Evolutionary conservation across 1,284 basidiomycete genomes (phyloP), one percentile per base, ranked within the genome.

Genomic region (Rhodotorula glutinis): DNA sequence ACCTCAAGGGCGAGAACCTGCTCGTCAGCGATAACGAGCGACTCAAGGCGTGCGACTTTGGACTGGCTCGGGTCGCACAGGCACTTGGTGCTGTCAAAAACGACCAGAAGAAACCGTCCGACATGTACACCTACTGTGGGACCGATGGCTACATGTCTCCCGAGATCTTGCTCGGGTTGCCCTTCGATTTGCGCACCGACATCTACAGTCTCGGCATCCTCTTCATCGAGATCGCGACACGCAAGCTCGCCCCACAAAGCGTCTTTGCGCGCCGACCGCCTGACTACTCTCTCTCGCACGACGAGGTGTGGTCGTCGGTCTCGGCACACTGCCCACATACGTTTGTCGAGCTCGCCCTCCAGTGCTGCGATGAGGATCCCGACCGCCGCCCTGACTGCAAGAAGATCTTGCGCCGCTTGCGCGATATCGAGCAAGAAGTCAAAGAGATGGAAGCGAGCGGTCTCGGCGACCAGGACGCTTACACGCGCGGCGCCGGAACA

Each of bases 1-100:
- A 98, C 79, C 84, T 98, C 72, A 98, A 98, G 79, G 92, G 93
- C 51, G 94, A 97, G 80, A 98, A 98, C 76, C 83, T 97, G n/a
- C 85, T 97, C 44, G 87, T 97, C 47, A 97, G 93, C 0, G 82
- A 88, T 47, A 97, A 98, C 76, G 90, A 92, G 38, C 86, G 95
- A 55, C 84, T 98, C 78, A 98, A 98, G 82, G 88, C 97, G 74
- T 95, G 92, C 46, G 95, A 98, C 78, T 98, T 98, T 79, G 74
- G 76, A 0, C 71, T 81, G 56, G 91, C 92, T 3, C 85, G 92
- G 49, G 96, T 98, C 75, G 92, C 92, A 43, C 51, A 51, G 17
- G 27, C 59, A 21, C 0, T 91, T 91, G 0, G 91, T 41, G 94
- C 91, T 75, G 89, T 87, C 62, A 92, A 94, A 67, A 94, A 98